phyloP scores from a whole-genome alignment of 352 stramenopile genomes.

The Phytopythium sindhum region DNA sequence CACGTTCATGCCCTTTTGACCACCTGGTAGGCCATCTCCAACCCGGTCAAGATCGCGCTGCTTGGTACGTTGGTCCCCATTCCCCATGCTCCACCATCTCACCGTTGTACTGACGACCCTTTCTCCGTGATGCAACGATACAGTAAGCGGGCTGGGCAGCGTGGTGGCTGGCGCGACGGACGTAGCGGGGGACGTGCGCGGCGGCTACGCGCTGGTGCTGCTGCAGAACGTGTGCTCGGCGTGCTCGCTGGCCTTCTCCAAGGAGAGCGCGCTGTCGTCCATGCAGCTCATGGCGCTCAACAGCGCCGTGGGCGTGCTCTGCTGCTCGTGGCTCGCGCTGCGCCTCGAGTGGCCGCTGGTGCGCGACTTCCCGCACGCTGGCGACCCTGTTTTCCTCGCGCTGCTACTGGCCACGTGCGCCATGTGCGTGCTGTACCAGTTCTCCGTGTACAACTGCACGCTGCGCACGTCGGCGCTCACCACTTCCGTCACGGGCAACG shows the following conservation, averaged over 20 bases:
- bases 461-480: constrained; percentile 65
- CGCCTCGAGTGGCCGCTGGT: constrained; percentile 41
- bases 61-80: constrained; percentile 35
- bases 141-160: constrained; percentile 59
- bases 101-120: not conserved
- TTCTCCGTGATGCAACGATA: not conserved
- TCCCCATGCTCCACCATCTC: not conserved
- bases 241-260: constrained; percentile 57
- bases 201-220: constrained; percentile 56
- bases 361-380: constrained; percentile 20
- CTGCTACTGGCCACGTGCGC: constrained; percentile 51
- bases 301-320: constrained; percentile 37
- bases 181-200: constrained; percentile 30
- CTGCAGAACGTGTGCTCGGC: constrained; percentile 71
- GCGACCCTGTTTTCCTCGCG: constrained; percentile 28
- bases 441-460: constrained; percentile 68
- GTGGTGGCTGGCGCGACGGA: constrained; percentile 58
- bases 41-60: constrained; percentile 52
- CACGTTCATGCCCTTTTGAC: not conserved
- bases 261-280: constrained; percentile 53
- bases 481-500: constrained; percentile 72
- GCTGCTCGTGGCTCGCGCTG: constrained; percentile 39
- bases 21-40: constrained; percentile 36
- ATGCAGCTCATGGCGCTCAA: constrained; percentile 56
- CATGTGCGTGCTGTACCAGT: constrained; percentile 72